Evolutionary conservation across 75 land plant species (phyloP).

Genomic region (Sequoiadendron giganteum): DNA sequence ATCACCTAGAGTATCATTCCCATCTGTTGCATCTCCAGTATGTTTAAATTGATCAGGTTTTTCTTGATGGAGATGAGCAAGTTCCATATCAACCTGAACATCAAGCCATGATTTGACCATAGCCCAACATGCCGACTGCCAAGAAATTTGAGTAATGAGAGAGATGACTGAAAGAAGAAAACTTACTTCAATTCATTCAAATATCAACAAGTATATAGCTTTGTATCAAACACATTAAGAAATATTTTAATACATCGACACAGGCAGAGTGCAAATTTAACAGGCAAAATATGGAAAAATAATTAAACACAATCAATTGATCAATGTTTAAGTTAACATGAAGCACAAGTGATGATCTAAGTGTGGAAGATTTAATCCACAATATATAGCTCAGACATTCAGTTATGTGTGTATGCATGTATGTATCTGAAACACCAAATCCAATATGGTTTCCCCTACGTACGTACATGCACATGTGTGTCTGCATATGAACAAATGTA

Average conservation of each 20-base stretch:
- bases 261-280: background rate
- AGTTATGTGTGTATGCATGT: background rate
- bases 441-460: background rate
- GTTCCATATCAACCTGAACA: constrained; percentile 74
- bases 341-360: background rate
- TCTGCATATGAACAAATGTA: background rate
- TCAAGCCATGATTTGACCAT: constrained; percentile 94
- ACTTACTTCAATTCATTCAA: background rate
- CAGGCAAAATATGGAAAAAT: background rate
- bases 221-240: background rate
- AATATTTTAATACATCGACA: background rate
- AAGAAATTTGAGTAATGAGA: background rate
- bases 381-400: background rate
- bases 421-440: background rate
- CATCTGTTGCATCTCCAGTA: constrained; percentile 33
- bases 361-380: background rate
- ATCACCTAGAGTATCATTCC: constrained; percentile 35
- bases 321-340: background rate
- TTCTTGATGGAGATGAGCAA: constrained; percentile 45
- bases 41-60: constrained; percentile 31
- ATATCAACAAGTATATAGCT: background rate
- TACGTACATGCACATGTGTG: background rate
- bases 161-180: background rate
- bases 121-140: constrained; percentile 98
- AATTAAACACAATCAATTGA: background rate